Base-by-base conservation (phyloP, 768 basidiomycete genomes). In the Exsudoporus frostii region DNA sequence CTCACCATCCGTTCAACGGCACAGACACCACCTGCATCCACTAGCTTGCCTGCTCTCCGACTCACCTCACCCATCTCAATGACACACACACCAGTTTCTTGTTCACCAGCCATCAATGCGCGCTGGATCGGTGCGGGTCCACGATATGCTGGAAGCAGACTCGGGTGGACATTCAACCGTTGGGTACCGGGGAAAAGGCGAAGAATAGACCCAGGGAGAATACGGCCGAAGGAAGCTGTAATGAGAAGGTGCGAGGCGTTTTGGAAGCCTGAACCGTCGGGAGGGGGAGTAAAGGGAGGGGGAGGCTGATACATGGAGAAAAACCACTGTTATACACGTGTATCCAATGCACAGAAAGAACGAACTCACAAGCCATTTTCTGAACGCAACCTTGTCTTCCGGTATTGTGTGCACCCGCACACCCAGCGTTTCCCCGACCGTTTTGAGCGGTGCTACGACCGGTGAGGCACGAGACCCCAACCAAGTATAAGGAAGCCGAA, bases 61-160 rank as follows among this genome's bases (percentile, higher is more conserved):
- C 55, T 64, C 9, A 69, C 73, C 60, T 85, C 83, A 48, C 82
- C 74, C 86, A 91, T 91, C 55, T 86, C 80, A 53, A 87, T 83
- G 3, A 98, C 78, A 53, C 84, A 89, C 1, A 96, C 92, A 0
- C 92, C 94, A 0, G 89, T 91, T 55, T 80, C 76, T 6, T 62
- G 64, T 45, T 84, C 84, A 3, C 82, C 83, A 54, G 86, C 82
- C 40, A 90, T 71, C 37, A 98, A 75, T 0, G 86, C 79, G 61
- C 85, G 88, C 63, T 97, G 94, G 36, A 98, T 90, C 0, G 94
- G 94, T 3, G 92, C 90, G 9, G 94, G 84, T 0, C 94, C 94
- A n/a, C 94, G 84, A 67, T 90, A 94, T 25, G 78, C 74, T 0
- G 94, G 94, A 32, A 98, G 78, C 0, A 92, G 73, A 33, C 93